Evolutionary conservation across 352 stramenopile species (phyloP).

Genomic region (Globisporangium recalcitrans): DNA sequence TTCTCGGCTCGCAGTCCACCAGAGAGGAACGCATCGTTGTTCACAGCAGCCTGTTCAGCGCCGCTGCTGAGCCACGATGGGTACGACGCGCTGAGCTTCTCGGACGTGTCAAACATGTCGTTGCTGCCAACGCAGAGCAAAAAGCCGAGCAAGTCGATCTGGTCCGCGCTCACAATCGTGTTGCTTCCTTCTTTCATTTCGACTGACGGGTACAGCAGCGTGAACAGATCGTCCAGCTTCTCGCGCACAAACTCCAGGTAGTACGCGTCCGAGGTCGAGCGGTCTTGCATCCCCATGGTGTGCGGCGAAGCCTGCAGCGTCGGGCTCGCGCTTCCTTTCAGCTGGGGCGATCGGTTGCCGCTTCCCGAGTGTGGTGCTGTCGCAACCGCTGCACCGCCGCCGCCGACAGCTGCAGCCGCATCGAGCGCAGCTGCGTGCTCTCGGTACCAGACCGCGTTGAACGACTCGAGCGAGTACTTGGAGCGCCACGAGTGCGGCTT

Average conservation of each 20-base stretch:
- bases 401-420: slow-evolving; percentile 28
- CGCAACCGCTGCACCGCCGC: slow-evolving; percentile 10
- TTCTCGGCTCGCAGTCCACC: slow-evolving; percentile 32
- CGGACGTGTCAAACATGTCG: slow-evolving; percentile 45
- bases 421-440: slow-evolving; percentile 51
- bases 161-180: slow-evolving; percentile 49
- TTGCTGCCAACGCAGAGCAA: slow-evolving; percentile 55
- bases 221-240: slow-evolving; percentile 73
- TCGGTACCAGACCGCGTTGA: slow-evolving; percentile 77
- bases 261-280: slow-evolving; percentile 73
- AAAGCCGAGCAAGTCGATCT: slow-evolving; percentile 72
- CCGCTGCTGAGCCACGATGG: slow-evolving; percentile 38
- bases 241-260: slow-evolving; percentile 76
- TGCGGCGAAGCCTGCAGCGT: slow-evolving; percentile 67
- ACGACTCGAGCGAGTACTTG: slow-evolving; percentile 73
- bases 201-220: slow-evolving; percentile 57
- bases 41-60: slow-evolving; percentile 8
- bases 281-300: slow-evolving; percentile 70
- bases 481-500: slow-evolving; percentile 68
- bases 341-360: slow-evolving; percentile 41
- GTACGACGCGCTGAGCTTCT: slow-evolving; percentile 64
- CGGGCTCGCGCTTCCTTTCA: slow-evolving; percentile 53
- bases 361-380: background rate
- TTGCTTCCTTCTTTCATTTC: slow-evolving; percentile 44
- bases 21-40: slow-evolving; percentile 15